phyloP scores from a whole-genome alignment of 2,329 filamentous ascomycete genomes.

The Emmonsiellopsis sp. region DNA sequence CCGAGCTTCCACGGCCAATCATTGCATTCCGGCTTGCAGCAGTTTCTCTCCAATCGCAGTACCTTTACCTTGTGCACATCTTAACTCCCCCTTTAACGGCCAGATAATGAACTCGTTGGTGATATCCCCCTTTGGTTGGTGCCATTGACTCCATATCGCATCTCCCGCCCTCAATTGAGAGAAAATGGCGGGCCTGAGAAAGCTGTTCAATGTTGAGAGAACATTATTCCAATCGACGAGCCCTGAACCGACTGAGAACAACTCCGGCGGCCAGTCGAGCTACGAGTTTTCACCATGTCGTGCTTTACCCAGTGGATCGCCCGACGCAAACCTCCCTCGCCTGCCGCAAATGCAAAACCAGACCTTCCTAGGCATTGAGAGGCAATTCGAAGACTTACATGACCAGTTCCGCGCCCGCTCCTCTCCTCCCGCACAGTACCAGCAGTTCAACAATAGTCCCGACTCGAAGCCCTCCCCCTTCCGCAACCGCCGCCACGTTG shows the following conservation, averaged over 20 bases:
- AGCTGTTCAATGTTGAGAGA: slow-evolving; percentile 9
- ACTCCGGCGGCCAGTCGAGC: slow-evolving; percentile 1
- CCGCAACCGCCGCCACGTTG: slow-evolving; percentile 27
- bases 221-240: slow-evolving; percentile 6
- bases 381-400: slow-evolving; percentile 31
- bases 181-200: slow-evolving; percentile 17
- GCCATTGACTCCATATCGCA: neutral
- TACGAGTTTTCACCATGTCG: neutral
- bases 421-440: slow-evolving; percentile 17
- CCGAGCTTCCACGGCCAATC: neutral
- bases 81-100: neutral
- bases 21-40: neutral
- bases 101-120: neutral
- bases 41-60: neutral
- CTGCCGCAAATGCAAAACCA: slow-evolving; percentile 19
- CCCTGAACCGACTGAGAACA: neutral
- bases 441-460: slow-evolving; percentile 15
- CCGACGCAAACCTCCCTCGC: slow-evolving; percentile 8
- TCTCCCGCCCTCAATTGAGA: slow-evolving; percentile 9
- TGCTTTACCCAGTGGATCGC: neutral
- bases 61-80: neutral
- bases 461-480: slow-evolving; percentile 4
- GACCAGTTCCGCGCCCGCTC: slow-evolving; percentile 24
- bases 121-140: neutral
- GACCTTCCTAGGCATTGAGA: slow-evolving; percentile 30